Evolutionary conservation across 352 stramenopile genomes (phyloP), one percentile per base, ranked within the genome.

Genomic region (Phytophthora idaei): DNA sequence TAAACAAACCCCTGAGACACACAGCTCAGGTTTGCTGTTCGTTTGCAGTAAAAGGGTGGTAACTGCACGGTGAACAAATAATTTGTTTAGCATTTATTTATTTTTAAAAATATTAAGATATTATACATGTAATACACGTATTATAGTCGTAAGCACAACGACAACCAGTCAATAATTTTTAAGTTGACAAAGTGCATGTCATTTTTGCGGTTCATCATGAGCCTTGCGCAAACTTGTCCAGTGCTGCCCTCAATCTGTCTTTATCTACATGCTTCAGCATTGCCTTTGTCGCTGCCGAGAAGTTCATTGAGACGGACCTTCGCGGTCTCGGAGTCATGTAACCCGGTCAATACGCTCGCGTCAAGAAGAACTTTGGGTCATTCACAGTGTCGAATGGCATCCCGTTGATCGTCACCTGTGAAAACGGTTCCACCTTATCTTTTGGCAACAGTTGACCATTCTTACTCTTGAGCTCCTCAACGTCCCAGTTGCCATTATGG

Each of bases 321-420:
- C 64, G 36, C 34, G 21, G 44, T 28, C 17, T 67, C 17, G 72
- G 75, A 11, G 63, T 71, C 69, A 83, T 77, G 66, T 79, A 79
- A 10, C 66, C 44, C 5, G 51, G 39, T 27, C 73, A 73, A 21
- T 83, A 81, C 32, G 73, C 65, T 21, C 53, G 17, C 14, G n/a
- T 58, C 15, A 81, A 60, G 17, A 83, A 83, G 47, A 61, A 72
- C 7, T 63, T 49, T 11, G 72, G 69, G 42, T 81, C 73, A 15
- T 50, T 56, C 39, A 81, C 52, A 37, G 76, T 81, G 50, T 81
- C 66, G 45, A 77, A 79, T 5, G 56, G 34, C 37, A 78, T 57
- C 25, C 70, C 76, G 34, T 81, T 81, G 41, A 81, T 62, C 14
- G 42, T 62, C 28, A 77, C 69, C 7, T 67, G 36, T 10, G 57